These are phyloP conservation scores for Discostella stelligeroides DNA, from an alignment of 108 stramenopile genomes.

Conservation along the genomic window DNA sequence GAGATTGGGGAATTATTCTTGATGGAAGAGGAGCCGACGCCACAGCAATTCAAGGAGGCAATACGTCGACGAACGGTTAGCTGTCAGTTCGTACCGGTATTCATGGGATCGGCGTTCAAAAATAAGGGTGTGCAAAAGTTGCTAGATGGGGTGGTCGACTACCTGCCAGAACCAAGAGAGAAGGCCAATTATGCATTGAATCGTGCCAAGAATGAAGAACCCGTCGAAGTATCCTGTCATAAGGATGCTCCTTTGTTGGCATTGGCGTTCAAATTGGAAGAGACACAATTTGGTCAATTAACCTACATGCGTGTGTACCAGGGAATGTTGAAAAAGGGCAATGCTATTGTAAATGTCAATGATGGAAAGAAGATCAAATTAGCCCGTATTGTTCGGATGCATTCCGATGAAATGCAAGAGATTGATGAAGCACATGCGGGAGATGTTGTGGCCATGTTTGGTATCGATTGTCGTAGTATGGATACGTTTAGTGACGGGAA, in stretches of 20 bases:
- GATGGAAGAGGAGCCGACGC: constrained; percentile 92
- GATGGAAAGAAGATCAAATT: constrained; percentile 92
- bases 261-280: constrained; percentile 99
- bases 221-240: constrained; percentile 65
- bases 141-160: constrained; percentile 96
- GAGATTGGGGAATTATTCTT: constrained; percentile 97
- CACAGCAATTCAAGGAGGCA: constrained; percentile 81
- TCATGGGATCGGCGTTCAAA: constrained; percentile 99
- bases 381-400: constrained; percentile 98
- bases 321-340: constrained; percentile 92
- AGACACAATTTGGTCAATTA: constrained; percentile 96
- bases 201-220: constrained; percentile 80
- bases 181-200: constrained; percentile 94
- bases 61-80: constrained; percentile 90
- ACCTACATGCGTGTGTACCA: constrained; percentile 99
- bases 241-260: constrained; percentile 88
- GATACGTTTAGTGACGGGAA: constrained; percentile 97
- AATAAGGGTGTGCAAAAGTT: constrained; percentile 99
- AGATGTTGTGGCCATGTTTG: constrained; percentile 99
- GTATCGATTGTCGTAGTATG: constrained; percentile 97
- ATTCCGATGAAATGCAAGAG: constrained; percentile 99
- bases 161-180: constrained; percentile 93
- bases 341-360: constrained; percentile 80
- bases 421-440: constrained; percentile 94
- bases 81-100: constrained; percentile 96